Evolutionary conservation across 306 rosid species (phyloP), one percentile per base, ranked within the genome.

Genomic region (Cucumis hystrix): DNA sequence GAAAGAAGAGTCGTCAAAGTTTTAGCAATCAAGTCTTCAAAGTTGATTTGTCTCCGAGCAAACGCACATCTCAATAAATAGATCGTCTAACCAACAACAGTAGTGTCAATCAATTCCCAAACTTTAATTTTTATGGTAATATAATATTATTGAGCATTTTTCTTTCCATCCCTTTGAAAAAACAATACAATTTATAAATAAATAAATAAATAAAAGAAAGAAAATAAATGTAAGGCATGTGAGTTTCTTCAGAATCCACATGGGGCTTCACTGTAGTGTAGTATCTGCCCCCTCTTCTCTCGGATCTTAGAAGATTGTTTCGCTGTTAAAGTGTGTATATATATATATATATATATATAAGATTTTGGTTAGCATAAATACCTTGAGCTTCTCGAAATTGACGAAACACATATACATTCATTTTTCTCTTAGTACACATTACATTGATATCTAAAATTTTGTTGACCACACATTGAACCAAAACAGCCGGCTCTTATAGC

Each of bases 291-390:
- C 25, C 74, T 43, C n/a, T 41, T 68, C 74, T 70, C 39, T 70
- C 76, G 76, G 76, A 70, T 70, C 76, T 70, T 70, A 8, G 23
- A 47, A 70, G 76, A 47, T 70, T 28, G 23, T 70, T 70, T 70
- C 40, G 59, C 76, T 70, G 76, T 70, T 70, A 3, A 70, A 70
- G 0, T 25, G 23, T 23, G 1, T 28, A 28, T 28, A 28, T 28
- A 28, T 1, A 28, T 28, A 28, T 33, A 4, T 30, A 30, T 33
- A 33, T 33, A 33, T 3, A 33, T 33, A 33, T 52, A 52, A 52
- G 57, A 67, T 67, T 67, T 40, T n/a, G 2, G 10, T 47, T 15
- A 47, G 76, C 59, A 70, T 47, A 70, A 70, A 70, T 70, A 70
- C 76, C 76, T 70, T 70, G 1, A 1, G 59, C 59, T 70, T 49